Evolutionary conservation across 306 rosid genomes (phyloP).

Genomic region (Vigna mungo): DNA sequence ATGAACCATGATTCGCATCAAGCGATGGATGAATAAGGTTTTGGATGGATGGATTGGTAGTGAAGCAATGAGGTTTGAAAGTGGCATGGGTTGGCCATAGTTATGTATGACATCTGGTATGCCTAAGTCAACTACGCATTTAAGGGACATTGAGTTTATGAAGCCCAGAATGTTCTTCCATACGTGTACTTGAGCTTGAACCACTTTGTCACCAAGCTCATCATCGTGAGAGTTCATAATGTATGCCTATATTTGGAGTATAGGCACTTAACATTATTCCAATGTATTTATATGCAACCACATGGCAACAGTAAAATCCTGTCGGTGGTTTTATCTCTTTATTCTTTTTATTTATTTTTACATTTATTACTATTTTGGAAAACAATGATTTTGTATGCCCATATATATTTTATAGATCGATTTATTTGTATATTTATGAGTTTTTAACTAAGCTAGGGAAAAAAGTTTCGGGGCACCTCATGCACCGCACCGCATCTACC

Average conservation of each 20-base stretch:
- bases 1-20: conserved; percentile 41
- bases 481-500: too few species aligned
- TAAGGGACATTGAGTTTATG: conserved; percentile 48
- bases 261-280: not conserved
- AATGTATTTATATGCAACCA: not conserved
- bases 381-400: too few species aligned
- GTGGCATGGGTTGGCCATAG: conserved; percentile 42
- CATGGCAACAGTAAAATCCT: too few species aligned
- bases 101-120: conserved; percentile 47
- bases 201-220: conserved; percentile 18
- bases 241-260: not conserved
- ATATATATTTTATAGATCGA: too few species aligned
- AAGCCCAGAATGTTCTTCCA: conserved; percentile 34
- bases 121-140: conserved; percentile 36
- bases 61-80: conserved; percentile 39
- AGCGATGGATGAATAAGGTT: not conserved
- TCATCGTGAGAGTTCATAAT: conserved; percentile 19
- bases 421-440: too few species aligned
- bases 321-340: too few species aligned
- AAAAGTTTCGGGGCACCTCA: too few species aligned
- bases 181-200: conserved; percentile 39
- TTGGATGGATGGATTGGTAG: conserved; percentile 40
- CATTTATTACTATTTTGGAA: too few species aligned
- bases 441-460: too few species aligned
- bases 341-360: too few species aligned